Base-by-base conservation (phyloP, 768 basidiomycete genomes). In the Amyloporia xantha region DNA sequence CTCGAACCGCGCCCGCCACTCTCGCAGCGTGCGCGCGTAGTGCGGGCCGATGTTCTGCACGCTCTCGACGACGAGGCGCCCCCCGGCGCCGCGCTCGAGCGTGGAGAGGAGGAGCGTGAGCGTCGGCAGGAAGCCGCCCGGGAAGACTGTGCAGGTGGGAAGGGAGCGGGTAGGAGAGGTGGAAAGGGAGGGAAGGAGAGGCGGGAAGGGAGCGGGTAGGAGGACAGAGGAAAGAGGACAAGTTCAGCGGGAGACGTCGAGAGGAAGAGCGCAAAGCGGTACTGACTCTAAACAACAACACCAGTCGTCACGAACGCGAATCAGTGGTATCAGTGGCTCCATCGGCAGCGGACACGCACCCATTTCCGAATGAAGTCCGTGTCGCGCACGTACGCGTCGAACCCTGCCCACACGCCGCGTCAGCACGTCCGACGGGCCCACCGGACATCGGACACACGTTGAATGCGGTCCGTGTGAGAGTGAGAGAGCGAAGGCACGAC, bases 341-440 rank as follows among this genome's bases (percentile, higher is more conserved):
- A 33, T 15, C 9, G 17, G 38, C 20, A 39, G 20, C 13, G 25
- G 11, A 38, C 26, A 69, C 77, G 48, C 52, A 79, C 80, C 79
- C 84, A 88, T 80, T 87, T 88, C 35, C 76, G 71, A 51, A 90
- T 88, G 56, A 90, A 88, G 65, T 88, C 85, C 23, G 84, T 76
- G 62, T 81, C 76, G 19, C 66, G 65, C 15, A 73, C 69, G 55
- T 81, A 81, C 23, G 69, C 65, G 23, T 80, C 74, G 49, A 79
- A 78, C 49, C 80, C 76, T 80, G 23, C 4, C 4, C 13, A 10
- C 3, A 45, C 12, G 7, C 10, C 10, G 33, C 20, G 28, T 36
- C 28, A 36, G 19, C 12, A 39, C 17, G 7, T n/a, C n/a, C n/a
- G n/a, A n/a, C n/a, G n/a, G n/a, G n/a, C n/a, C n/a, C n/a, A n/a